phyloP scores from a whole-genome alignment of 805 yeast genomes.

The Candida alai region DNA sequence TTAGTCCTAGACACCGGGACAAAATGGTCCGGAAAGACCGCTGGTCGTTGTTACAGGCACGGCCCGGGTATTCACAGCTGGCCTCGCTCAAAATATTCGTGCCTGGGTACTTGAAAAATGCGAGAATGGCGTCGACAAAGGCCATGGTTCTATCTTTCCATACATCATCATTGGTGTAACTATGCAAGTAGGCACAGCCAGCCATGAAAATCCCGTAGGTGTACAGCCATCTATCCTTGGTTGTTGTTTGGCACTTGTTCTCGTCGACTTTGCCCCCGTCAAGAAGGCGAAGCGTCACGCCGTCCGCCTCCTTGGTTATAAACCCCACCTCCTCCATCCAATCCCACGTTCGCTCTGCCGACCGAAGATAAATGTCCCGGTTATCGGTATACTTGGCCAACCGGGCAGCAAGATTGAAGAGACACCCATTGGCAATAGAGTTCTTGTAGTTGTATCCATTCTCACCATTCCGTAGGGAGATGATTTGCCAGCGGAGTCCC shows the following conservation, averaged over 20 bases:
- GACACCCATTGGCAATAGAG: slow-evolving; percentile 81
- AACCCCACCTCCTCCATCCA: slow-evolving; percentile 60
- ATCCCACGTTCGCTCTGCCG: slow-evolving; percentile 73
- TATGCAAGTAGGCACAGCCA: slow-evolving; percentile 69
- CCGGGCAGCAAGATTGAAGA: slow-evolving; percentile 84
- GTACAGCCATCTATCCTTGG: slow-evolving; percentile 60
- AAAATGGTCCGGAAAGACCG: slow-evolving; percentile 70
- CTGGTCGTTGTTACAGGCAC: slow-evolving; percentile 69
- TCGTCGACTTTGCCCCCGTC: slow-evolving; percentile 55
- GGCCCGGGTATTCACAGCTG: slow-evolving; percentile 53
- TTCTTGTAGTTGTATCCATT: slow-evolving; percentile 92
- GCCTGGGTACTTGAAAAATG: slow-evolving; percentile 46
- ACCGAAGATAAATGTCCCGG: slow-evolving; percentile 55
- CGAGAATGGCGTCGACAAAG: slow-evolving; percentile 32
- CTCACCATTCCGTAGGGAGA: slow-evolving; percentile 90
- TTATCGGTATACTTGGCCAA: slow-evolving; percentile 80
- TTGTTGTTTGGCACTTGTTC: slow-evolving; percentile 43
- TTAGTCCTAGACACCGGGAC: slow-evolving; percentile 57
- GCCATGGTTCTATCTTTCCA: slow-evolving; percentile 41
- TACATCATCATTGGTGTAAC: slow-evolving; percentile 46
- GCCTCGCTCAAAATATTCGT: slow-evolving; percentile 58
- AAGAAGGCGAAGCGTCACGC: slow-evolving; percentile 36
- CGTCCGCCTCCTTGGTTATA: slow-evolving; percentile 14
- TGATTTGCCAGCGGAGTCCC: slow-evolving; percentile 96
- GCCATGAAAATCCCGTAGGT: slow-evolving; percentile 64